These are phyloP conservation scores for Solanum ossicruentum DNA, from an alignment of 257 asterid genomes.

Conservation along the genomic window DNA sequence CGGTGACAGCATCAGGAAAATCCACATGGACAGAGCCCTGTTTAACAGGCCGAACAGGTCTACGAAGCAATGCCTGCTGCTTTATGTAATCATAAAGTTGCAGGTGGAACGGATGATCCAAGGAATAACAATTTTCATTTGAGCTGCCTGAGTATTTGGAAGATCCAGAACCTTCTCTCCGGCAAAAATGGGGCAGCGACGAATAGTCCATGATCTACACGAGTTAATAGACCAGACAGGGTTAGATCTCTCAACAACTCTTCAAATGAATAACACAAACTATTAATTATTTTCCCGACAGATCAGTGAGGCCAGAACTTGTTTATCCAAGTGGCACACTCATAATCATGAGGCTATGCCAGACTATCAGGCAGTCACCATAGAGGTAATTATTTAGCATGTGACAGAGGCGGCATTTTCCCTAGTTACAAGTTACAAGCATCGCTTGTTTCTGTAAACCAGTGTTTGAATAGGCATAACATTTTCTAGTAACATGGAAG, in stretches of 20 bases:
- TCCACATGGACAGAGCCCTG: slow-evolving; percentile 69
- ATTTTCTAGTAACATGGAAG: not conserved
- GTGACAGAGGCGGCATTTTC: not conserved
- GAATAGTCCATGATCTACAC: slow-evolving; percentile 68
- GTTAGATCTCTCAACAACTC: not conserved
- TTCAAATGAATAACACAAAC: too few species aligned
- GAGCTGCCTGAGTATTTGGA: slow-evolving; percentile 19
- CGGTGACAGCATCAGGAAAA: slow-evolving; percentile 42
- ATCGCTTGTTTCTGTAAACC: not conserved
- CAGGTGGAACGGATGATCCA: slow-evolving; percentile 69
- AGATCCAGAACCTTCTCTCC: slow-evolving; percentile 45
- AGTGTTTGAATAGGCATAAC: not conserved
- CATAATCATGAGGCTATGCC: not conserved
- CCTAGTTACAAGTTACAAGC: not conserved
- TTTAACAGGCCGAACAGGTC: slow-evolving; percentile 19
- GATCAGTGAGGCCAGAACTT: not conserved
- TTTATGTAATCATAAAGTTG: slow-evolving; percentile 47
- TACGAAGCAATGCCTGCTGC: slow-evolving; percentile 25
- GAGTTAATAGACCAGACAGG: not conserved
- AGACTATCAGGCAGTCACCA: not conserved
- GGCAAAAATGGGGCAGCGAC: slow-evolving; percentile 70
- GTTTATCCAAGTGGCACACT: not conserved
- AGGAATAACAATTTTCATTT: slow-evolving; percentile 37
- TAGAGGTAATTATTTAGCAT: not conserved
- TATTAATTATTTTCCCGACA: not conserved